Evolutionary conservation across 805 yeast species (phyloP), one percentile per base, ranked within the genome.

Genomic region (Yamadazyma olivae): DNA sequence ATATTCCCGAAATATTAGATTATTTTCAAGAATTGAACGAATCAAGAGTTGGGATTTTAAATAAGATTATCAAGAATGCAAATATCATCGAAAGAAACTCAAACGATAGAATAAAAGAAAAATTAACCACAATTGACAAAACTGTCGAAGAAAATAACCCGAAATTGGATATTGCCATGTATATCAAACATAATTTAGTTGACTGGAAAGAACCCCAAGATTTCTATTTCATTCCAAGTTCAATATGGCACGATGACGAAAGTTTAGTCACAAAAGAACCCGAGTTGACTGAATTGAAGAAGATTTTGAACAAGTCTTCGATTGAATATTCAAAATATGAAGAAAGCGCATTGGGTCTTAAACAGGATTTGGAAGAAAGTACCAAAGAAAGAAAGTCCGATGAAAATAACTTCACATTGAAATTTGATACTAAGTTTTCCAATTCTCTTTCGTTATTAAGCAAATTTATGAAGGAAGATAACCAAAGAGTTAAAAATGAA

Each of bases 161-260:
- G 1, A 65, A 64, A 27, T 63, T 88, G 33, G 96, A 89, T 59
- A 77, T 90, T 0, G 81, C 86, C 22, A 91, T 93, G 97, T 93
- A 81, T 59, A 79, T 89, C 38, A 89, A 89, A 53, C 99, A 93
- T 61, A 93, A 93, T 56, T 43, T 74, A 17, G 60, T 63, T 14
- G 61, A 57, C 13, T 93, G 96, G 97, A 70, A 70, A 30, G 97
- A 89, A 49, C 98, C 97, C 1, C 67, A 66, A 5, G 98, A 91
- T 61, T 87, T 84, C 53, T 71, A 77, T 46, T 93, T 84, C 51
- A 75, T 85, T 44, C 96, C 98, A 1, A 81, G 95, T 17, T 81
- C 89, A 20, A 82, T 93, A 27, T 93, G 99, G 99, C 98, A 91
- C 60, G 99, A 93, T 53, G 97, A 93, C 59, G 96, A 88, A 45